Evolutionary conservation across 1,284 basidiomycete genomes (phyloP), one percentile per base, ranked within the genome.

Genomic region (Ganoderma boninense): DNA sequence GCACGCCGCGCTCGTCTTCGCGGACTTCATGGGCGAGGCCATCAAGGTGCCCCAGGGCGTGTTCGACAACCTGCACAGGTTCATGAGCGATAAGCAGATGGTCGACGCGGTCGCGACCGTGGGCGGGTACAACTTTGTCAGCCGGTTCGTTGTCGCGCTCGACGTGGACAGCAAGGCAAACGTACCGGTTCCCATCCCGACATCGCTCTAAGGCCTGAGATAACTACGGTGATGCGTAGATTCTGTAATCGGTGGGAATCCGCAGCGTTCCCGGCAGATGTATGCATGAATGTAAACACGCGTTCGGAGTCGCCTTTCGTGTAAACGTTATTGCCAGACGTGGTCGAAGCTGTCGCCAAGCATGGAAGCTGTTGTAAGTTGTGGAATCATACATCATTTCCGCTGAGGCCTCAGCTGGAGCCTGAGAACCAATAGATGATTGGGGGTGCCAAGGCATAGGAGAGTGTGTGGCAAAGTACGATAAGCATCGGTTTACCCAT

Each of bases 21-120:
- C 83, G 23, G 83, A 85, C 75, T 81, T 79, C 78, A 82, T 81
- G 68, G 81, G 82, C 20, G 78, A 77, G 52, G 75, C 76, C 18
- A 78, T 85, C 32, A 76, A 78, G 56, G 83, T 86, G 4, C 83
- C 84, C 3, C 75, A 80, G 71, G 69, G 71, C 18, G 78, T 84
- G 20, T 85, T 83, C 75, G 72, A 82, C 46, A 74, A 72, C 38
- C 77, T 86, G 32, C 75, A 74, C 35, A 68, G 75, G 59, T 82
- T 80, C 73, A 70, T 85, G 63, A 80, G 75, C 68, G 76, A 83
- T 64, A 74, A 77, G 72, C 82, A 85, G 70, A 80, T 85, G 67
- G 82, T 85, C 7, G 84, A 85, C 70, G 83, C 81, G 1, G 80
- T 80, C 3, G 80, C 82, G 44, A 85, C 84, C 18, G 79, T 82